Conservation (phyloP, 1,284 basidiomycete genomes). For the Athelia sp. region DNA sequence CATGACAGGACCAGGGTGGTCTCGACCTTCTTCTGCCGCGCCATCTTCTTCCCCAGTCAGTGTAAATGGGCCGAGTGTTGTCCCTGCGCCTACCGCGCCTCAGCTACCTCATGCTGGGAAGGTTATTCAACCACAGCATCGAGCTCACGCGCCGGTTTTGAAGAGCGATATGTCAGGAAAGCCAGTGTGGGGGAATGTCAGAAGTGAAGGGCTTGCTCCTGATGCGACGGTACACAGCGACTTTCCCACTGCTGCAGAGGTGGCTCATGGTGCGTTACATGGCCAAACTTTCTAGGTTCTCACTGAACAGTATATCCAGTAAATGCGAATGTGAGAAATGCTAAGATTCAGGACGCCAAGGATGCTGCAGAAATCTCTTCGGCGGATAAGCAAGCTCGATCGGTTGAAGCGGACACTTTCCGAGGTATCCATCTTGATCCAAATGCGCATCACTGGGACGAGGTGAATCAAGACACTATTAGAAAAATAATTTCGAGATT, state of each 20-base stretch:
- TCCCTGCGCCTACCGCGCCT: slow-evolving; percentile 33
- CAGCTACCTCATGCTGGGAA: slow-evolving; percentile 55
- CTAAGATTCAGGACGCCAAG: slow-evolving; percentile 30
- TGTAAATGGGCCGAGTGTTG: slow-evolving; percentile 27
- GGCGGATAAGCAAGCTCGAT: slow-evolving; percentile 54
- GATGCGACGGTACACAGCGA: slow-evolving; percentile 48
- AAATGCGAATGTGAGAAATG: slow-evolving; percentile 23
- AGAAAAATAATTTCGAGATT: slow-evolving; percentile 4
- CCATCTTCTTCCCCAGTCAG: slow-evolving; percentile 45
- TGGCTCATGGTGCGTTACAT: slow-evolving; percentile 62
- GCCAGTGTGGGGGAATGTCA: slow-evolving; percentile 63
- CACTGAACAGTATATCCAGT: slow-evolving; percentile 18
- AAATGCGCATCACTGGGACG: slow-evolving; percentile 94
- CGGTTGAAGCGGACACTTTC: slow-evolving; percentile 85
- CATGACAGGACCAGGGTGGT: slow-evolving; percentile 66
- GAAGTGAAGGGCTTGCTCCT: slow-evolving; percentile 26
- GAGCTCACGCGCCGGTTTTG: slow-evolving; percentile 28
- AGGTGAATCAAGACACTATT: slow-evolving; percentile 50
- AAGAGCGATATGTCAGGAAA: slow-evolving; percentile 42
- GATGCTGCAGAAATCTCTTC: slow-evolving; percentile 25
- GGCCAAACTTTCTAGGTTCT: slow-evolving; percentile 7
- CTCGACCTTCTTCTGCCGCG: slow-evolving; percentile 67
- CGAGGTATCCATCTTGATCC: slow-evolving; percentile 88
- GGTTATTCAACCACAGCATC: slow-evolving; percentile 66
- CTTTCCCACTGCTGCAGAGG: slow-evolving; percentile 92